Conservation (phyloP, 2,329 filamentous ascomycete species). For the Ascochyta pisi region DNA sequence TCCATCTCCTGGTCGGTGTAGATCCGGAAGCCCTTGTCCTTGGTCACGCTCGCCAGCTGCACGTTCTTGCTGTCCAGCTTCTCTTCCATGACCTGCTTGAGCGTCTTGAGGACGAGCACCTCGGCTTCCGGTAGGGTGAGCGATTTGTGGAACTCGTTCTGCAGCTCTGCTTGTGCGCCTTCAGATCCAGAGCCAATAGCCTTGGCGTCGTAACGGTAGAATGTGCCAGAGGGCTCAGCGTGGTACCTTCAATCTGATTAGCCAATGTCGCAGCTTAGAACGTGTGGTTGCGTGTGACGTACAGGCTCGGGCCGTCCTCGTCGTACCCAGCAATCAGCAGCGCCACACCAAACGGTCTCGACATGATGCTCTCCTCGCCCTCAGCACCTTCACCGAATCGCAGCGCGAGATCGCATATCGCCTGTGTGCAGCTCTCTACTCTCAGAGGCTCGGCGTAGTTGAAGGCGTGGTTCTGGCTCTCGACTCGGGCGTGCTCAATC, state of each 20-base stretch:
- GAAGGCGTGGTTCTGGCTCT: conserved; percentile 96
- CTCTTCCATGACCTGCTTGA: conserved; percentile 99
- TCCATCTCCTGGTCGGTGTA: conserved; percentile 99
- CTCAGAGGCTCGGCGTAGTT: conserved; percentile 95
- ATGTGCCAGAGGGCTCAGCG: conserved; percentile 95
- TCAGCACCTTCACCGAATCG: conserved; percentile 97
- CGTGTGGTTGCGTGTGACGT: conserved; percentile 39
- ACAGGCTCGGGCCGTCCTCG: conserved; percentile 93
- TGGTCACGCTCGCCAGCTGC: conserved; percentile 95
- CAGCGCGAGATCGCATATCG: conserved; percentile 95
- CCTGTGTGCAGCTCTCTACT: conserved; percentile 97
- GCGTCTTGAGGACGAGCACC: conserved; percentile 92
- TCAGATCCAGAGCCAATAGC: conserved; percentile 97
- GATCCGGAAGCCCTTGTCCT: conserved; percentile 97
- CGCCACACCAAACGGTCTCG: conserved; percentile 93
- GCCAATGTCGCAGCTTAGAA: background rate
- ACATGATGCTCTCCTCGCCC: conserved; percentile 99
- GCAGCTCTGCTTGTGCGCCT: conserved; percentile 95
- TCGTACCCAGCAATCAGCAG: conserved; percentile 96
- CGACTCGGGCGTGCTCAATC: conserved; percentile 97
- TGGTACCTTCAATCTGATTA: conserved; percentile 71
- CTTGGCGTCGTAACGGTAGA: conserved; percentile 99
- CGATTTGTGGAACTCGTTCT: conserved; percentile 99
- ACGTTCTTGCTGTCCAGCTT: conserved; percentile 99
- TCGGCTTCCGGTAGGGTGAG: conserved; percentile 92